Evolutionary conservation across 2,329 filamentous ascomycete species (phyloP), one percentile per base, ranked within the genome.

Genomic region (Trichoderma harzianum): DNA sequence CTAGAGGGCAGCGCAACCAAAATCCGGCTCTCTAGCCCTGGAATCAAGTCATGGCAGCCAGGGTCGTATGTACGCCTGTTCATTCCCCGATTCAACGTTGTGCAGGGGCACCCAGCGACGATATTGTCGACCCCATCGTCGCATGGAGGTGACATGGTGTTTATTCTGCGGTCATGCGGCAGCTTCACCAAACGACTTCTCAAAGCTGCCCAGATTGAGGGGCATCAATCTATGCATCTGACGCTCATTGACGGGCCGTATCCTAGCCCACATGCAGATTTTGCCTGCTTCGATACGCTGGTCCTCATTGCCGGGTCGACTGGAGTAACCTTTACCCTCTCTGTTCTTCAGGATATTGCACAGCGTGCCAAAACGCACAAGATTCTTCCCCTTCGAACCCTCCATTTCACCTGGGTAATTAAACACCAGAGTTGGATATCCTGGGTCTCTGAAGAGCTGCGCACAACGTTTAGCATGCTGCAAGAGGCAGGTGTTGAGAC

Each of bases 281-380:
- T 66, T 18, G 63, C 47, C 30, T 66, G 63, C 47, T 66, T 66
- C 26, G 63, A 66, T 24, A 66, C 63, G 12, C 47, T 66, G 11
- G 14, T 66, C 7, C 47, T 66, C 0, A 28, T 66, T n/a, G 43
- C 63, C 21, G 47, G 63, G 11, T 66, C 63, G n/a, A 66, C 63
- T 8, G 63, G 63, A 10, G 47, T 66, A 3, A 57, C 63, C 16
- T 66, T 66, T 5, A 66, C 47, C 14, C 21, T 66, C 3, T 66
- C 63, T 3, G 21, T n/a, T 39, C 63, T 66, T 66, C 16, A 55
- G 18, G 43, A 47, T 47, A 21, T 47, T 21, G 43, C 43, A 47
- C 18, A 47, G n/a, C 43, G 43, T 47, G 43, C 43, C 8, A 47
- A 47, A 21, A 47, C n/a, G 8, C 43, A 47, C 43, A 47, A 47